A percentile compares a stretch with the other conserved stretches of the same genome.
These are phyloP conservation scores for Penstemon eatonii DNA, from an alignment of 257 asterid genomes.

Conservation along the genomic window DNA sequence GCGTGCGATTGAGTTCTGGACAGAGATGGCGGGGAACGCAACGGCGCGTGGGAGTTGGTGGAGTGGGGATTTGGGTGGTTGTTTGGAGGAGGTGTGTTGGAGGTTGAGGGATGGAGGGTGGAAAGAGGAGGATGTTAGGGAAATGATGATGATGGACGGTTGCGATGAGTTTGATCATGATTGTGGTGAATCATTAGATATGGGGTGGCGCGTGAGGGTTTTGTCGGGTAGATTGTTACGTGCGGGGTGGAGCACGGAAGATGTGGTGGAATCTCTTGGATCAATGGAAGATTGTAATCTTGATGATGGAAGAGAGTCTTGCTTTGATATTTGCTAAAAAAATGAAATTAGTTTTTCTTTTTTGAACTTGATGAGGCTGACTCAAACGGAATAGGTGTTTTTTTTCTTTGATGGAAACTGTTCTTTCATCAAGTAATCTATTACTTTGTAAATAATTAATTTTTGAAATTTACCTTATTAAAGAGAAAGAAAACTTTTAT, in stretches of 20 bases:
- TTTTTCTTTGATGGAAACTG: too few relatives aligned
- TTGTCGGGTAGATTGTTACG: slow-evolving; percentile 51
- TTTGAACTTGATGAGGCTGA: background rate
- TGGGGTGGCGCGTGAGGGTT: slow-evolving; percentile 45
- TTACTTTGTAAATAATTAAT: background rate
- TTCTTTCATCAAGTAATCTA: too few relatives aligned
- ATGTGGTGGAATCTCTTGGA: slow-evolving; percentile 77
- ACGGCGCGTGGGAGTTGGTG: slow-evolving; percentile 56
- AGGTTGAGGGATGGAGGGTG: slow-evolving; percentile 79
- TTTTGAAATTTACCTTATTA: background rate
- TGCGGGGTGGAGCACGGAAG: slow-evolving; percentile 88
- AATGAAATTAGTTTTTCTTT: background rate
- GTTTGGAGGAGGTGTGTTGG: slow-evolving; percentile 58
- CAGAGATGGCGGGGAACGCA: slow-evolving; percentile 44
- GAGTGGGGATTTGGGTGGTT: slow-evolving; percentile 58
- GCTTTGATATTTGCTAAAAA: slow-evolving; percentile 41
- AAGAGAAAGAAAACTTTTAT: background rate
- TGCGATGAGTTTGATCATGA: slow-evolving; percentile 22
- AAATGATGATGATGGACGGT: slow-evolving; percentile 85
- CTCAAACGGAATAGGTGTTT: background rate
- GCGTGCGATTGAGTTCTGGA: slow-evolving; percentile 71
- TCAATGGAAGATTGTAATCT: slow-evolving; percentile 25
- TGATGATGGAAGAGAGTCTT: slow-evolving; percentile 36
- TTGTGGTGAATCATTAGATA: slow-evolving; percentile 19
- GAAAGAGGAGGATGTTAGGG: slow-evolving; percentile 86